Base-by-base conservation (phyloP, 495 filamentous ascomycete genomes). In the Tuber calosporum region DNA sequence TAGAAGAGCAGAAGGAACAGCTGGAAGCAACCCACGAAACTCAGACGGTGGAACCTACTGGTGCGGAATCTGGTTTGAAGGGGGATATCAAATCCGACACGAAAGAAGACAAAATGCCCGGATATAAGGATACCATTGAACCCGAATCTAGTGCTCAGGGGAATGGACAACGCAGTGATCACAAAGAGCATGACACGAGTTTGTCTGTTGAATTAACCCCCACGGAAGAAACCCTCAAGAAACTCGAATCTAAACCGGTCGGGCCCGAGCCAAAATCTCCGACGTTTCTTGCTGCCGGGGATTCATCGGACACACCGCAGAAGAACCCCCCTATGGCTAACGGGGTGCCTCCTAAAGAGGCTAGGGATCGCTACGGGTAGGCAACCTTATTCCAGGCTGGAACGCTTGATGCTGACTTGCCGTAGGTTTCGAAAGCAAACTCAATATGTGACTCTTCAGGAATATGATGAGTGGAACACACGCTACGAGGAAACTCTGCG, bases 341-440 rank as follows among this genome's bases (percentile, higher is more conserved):
- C 48, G 79, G 71, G 37, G 77, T 62, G 53, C 26, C 79, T 68
- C 81, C 81, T n/a, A 77, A 81, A 73, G 83, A 84, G 69, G 81
- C 82, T n/a, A 84, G 83, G 62, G 82, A 79, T 83, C 69, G 82
- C 82, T 76, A 84, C 85, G 45, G 85, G 85, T 66, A 79, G 77
- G 40, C 82, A 84, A 41, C 84, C 69, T 41, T 17, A 80, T 11
- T 84, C 82, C 9, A 70, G 79, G 38, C 73, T 77, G 67, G 81
- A 77, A 68, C 83, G 79, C 34, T 81, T 82, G 7, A 79, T 68
- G 37, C 75, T 74, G 73, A 80, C n/a, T 82, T 88, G 90, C 38
- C 95, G 97, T 81, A 95, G 95, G 2, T 99, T 99, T 80, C 89
- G 90, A 30, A 99, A 97, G 83, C 87, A 88, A n/a, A 93, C 86